Conservation (phyloP, 192 early-diverging fungal genomes). For the Phycomyces nitens region DNA sequence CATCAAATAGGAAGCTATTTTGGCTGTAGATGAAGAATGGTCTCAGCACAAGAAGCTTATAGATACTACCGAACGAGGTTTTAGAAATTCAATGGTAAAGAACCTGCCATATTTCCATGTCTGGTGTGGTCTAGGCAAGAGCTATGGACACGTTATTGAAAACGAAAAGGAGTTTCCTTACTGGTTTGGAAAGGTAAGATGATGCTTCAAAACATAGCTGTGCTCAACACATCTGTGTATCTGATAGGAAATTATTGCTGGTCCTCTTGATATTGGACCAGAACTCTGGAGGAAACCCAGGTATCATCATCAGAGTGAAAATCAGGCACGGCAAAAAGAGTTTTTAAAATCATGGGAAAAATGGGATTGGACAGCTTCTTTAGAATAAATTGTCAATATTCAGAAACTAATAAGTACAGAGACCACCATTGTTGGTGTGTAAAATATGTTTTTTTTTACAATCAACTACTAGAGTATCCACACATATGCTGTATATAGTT, state of each 20-base stretch:
- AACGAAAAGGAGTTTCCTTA: constrained; percentile 70
- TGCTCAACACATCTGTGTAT: constrained; percentile 15
- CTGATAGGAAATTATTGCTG: constrained; percentile 70
- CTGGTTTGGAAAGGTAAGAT: constrained; percentile 74
- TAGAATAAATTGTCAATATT: too few species aligned
- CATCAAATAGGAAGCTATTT: constrained; percentile 64
- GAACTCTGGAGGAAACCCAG: constrained; percentile 70
- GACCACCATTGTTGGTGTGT: too few species aligned
- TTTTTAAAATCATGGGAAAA: constrained; percentile 65
- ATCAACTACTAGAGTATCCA: too few species aligned
- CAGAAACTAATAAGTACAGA: too few species aligned
- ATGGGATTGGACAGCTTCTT: constrained; percentile 82
- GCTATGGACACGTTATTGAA: constrained; percentile 96
- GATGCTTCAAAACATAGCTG: constrained; percentile 36
- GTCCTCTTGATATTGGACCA: constrained; percentile 77
- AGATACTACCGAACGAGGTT: constrained; percentile 67
- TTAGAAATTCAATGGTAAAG: constrained; percentile 65
- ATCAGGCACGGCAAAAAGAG: constrained; percentile 47
- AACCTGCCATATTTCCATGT: constrained; percentile 96
- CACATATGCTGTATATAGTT: too few species aligned
- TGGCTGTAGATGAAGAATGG: constrained; percentile 83
- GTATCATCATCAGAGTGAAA: constrained; percentile 45
- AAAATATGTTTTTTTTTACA: too few species aligned
- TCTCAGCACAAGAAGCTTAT: constrained; percentile 79
- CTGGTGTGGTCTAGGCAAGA: constrained; percentile 87